These are phyloP conservation scores for Solanum hybrid DNA, from an alignment of 305 asterid species.

Conservation along the genomic window DNA sequence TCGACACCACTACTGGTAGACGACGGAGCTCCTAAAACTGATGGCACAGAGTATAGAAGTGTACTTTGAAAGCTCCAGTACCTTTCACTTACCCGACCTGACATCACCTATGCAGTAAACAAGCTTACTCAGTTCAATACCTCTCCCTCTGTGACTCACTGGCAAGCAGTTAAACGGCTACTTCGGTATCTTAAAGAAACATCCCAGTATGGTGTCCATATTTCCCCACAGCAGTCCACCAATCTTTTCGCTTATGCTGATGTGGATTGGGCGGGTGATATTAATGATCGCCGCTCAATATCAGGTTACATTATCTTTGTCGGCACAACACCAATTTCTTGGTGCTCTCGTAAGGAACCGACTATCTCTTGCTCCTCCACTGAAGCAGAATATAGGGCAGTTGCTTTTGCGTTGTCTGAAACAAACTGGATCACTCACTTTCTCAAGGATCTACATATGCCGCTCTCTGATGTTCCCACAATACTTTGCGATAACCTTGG, in stretches of 20 bases:
- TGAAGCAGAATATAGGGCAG: neutral
- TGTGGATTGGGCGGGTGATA: too few species aligned
- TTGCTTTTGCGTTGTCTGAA: neutral
- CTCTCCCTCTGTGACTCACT: neutral
- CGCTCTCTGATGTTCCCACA: neutral
- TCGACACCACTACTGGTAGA: neutral
- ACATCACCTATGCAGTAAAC: neutral
- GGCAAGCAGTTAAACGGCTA: neutral
- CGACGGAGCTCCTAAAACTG: neutral
- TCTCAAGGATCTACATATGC: neutral
- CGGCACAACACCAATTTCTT: neutral
- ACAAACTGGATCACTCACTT: neutral
- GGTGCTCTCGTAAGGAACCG: neutral
- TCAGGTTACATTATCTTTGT: neutral
- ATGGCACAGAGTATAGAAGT: neutral
- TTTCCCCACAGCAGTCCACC: neutral
- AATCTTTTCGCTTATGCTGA: too few species aligned
- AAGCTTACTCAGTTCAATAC: neutral
- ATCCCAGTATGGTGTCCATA: neutral
- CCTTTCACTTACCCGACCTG: too few species aligned
- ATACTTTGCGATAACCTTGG: neutral
- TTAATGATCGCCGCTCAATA: too few species aligned
- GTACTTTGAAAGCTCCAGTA: neutral
- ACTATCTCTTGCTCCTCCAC: neutral
- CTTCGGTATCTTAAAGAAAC: neutral